Conservation (phyloP, 371 early-diverging fungal genomes). For the Mortierella sp. region DNA sequence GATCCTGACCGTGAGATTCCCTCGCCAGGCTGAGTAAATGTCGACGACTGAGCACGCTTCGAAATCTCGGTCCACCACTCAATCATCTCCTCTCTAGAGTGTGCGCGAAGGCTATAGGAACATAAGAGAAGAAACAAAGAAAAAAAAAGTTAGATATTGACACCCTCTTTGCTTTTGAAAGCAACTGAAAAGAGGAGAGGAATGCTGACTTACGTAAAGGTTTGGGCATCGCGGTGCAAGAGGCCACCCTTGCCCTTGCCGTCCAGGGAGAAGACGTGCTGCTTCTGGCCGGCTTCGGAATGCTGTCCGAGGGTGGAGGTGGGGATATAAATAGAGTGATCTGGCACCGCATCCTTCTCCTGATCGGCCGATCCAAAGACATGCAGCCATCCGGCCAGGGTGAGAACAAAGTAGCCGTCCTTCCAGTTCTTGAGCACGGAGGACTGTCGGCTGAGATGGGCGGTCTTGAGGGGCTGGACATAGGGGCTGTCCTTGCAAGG, state of each 20-base stretch:
- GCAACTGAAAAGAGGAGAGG: neutral
- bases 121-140: neutral
- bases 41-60: constrained; percentile 49
- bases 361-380: constrained; percentile 43
- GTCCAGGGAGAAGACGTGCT: constrained; percentile 49
- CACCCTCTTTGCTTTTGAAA: no score
- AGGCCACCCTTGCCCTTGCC: constrained; percentile 56
- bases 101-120: constrained; percentile 38
- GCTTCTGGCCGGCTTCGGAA: constrained; percentile 43
- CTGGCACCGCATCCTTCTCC: constrained; percentile 36
- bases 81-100: constrained; percentile 52
- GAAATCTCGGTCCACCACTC: constrained; percentile 55
- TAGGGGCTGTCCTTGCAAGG: constrained; percentile 51
- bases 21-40: constrained; percentile 35
- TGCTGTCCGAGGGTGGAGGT: constrained; percentile 45
- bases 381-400: constrained; percentile 49
- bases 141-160: no score
- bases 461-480: constrained; percentile 36
- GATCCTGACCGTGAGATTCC: constrained; percentile 46
- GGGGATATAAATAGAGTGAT: constrained; percentile 50
- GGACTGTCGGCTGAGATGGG: constrained; percentile 42
- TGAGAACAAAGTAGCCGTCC: constrained; percentile 51
- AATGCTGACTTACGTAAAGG: constrained; percentile 47
- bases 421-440: constrained; percentile 56
- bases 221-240: constrained; percentile 48